phyloP scores from a whole-genome alignment of 1,284 basidiomycete genomes.

The Trichosporon faecale region DNA sequence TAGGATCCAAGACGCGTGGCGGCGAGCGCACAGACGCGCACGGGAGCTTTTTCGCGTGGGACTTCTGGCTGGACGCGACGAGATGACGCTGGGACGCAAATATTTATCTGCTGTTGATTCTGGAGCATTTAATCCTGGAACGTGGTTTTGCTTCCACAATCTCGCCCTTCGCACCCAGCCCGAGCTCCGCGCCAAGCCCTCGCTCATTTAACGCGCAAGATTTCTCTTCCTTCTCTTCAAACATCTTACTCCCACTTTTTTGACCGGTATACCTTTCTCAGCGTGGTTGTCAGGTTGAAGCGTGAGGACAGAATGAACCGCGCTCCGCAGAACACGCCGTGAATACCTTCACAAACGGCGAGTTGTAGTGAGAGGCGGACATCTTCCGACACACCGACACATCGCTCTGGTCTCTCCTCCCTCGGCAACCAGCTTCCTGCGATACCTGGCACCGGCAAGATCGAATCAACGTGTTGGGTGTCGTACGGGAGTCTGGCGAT shows the following conservation, averaged over 20 bases:
- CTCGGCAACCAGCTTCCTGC: neutral
- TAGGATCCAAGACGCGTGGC: slow-evolving; percentile 7
- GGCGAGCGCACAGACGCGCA: slow-evolving; percentile 1
- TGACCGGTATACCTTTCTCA: slow-evolving; percentile 6
- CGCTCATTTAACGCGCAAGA: neutral
- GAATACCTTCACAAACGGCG: neutral
- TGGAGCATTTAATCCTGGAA: neutral
- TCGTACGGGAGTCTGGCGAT: no score
- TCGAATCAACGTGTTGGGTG: no score
- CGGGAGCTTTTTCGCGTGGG: neutral
- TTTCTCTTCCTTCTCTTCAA: neutral
- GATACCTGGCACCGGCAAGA: neutral
- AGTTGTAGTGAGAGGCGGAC: slow-evolving; percentile 10
- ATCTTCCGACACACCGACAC: neutral
- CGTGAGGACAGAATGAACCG: slow-evolving; percentile 8
- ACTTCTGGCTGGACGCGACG: neutral
- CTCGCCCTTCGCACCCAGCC: neutral
- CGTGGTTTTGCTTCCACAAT: neutral
- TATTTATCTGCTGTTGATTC: neutral
- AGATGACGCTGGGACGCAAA: neutral
- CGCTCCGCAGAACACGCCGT: slow-evolving; percentile 11
- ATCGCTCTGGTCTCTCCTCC: neutral
- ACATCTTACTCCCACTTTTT: slow-evolving; percentile 11
- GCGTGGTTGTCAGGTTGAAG: slow-evolving; percentile 10
- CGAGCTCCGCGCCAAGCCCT: neutral